Conservation (phyloP, 2,329 filamentous ascomycete genomes). For the Ceratocystiopsis minuta region DNA sequence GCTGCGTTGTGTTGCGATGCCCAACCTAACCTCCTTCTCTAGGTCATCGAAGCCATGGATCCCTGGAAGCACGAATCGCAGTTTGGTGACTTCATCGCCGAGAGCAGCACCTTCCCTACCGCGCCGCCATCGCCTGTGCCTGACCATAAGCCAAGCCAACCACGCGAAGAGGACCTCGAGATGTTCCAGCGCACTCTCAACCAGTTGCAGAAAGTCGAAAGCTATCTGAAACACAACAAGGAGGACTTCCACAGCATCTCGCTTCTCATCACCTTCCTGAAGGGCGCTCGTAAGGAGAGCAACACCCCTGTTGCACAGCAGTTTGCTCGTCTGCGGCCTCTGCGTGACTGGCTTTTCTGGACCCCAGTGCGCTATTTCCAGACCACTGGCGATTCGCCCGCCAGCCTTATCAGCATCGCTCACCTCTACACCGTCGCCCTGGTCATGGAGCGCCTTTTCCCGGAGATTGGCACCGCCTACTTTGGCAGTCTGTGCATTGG, state of each 20-base stretch:
- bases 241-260: constrained; percentile 51
- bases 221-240: constrained; percentile 48
- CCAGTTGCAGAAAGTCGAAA: constrained; percentile 50
- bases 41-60: constrained; percentile 85
- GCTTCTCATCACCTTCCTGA: constrained; percentile 54
- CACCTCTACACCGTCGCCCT: constrained; percentile 85
- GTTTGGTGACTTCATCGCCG: constrained; percentile 64
- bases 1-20: too few relatives aligned
- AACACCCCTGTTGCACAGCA: constrained; percentile 58
- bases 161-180: constrained; percentile 51
- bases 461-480: constrained; percentile 78
- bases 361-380: constrained; percentile 72
- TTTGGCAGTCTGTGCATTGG: constrained; percentile 63
- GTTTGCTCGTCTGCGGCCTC: constrained; percentile 73
- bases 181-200: constrained; percentile 48
- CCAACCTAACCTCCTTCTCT: constrained; percentile 2
- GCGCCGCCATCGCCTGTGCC: constrained; percentile 44
- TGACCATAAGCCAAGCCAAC: constrained; percentile 42
- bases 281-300: constrained; percentile 52
- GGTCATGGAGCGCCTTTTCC: constrained; percentile 77
- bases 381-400: constrained; percentile 55
- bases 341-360: constrained; percentile 93
- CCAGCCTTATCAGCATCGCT: constrained; percentile 65
- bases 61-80: constrained; percentile 80
- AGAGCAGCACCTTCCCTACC: constrained; percentile 56